Evolutionary conservation across 164 flowering plant species (phyloP).

Genomic region (Piper longum): DNA sequence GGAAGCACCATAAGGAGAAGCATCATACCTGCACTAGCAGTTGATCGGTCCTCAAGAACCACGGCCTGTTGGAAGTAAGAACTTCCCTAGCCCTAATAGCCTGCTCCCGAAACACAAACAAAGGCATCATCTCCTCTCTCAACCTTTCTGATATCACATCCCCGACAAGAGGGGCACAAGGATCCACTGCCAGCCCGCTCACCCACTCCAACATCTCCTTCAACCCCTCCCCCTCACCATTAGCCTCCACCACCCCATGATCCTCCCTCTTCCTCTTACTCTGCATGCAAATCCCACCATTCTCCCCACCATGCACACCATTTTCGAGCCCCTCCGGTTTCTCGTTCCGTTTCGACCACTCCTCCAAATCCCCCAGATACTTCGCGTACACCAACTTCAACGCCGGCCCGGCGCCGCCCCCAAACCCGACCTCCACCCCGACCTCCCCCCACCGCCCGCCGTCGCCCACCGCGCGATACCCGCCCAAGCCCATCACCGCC

Average conservation of each 20-base stretch:
- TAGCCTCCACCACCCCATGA: not conserved
- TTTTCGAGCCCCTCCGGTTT: conserved; percentile 3
- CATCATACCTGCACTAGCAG: conserved; percentile 2
- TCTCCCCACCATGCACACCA: not conserved
- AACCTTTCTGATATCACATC: conserved; percentile 28
- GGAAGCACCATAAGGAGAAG: no score
- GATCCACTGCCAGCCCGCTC: conserved; percentile 32
- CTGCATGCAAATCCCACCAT: not conserved
- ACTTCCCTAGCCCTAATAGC: conserved; percentile 38
- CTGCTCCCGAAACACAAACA: conserved; percentile 33
- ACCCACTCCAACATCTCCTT: conserved; percentile 47
- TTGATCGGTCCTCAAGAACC: conserved; percentile 19
- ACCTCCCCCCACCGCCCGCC: conserved; percentile 35
- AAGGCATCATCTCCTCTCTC: conserved; percentile 24
- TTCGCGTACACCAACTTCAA: conserved; percentile 48
- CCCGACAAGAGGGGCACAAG: conserved; percentile 32
- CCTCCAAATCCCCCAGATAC: conserved; percentile 33
- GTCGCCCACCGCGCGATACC: conserved; percentile 23
- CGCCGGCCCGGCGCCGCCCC: conserved; percentile 8
- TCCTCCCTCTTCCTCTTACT: conserved; percentile 34
- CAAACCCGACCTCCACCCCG: conserved; percentile 34
- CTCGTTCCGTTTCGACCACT: conserved; percentile 20
- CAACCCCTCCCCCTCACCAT: conserved; percentile 7
- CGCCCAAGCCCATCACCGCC: conserved; percentile 44
- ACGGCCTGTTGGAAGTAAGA: conserved; percentile 15